A percentile compares a stretch with the other conserved stretches of the same genome.
These are phyloP conservation scores for Penicillium steckii DNA, from an alignment of 495 filamentous ascomycete species.

Conservation along the genomic window DNA sequence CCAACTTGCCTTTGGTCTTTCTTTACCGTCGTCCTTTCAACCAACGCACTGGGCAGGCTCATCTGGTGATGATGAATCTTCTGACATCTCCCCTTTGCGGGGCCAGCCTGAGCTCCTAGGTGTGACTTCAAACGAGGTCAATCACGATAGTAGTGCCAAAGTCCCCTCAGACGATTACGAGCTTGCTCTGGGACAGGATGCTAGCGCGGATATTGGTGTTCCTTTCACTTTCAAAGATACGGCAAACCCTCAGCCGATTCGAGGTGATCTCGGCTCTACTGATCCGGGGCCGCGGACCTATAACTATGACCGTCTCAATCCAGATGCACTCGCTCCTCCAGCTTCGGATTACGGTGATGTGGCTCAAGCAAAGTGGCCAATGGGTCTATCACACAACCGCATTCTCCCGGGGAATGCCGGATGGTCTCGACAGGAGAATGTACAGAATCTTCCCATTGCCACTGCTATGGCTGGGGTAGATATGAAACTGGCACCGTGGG, in stretches of 20 bases:
- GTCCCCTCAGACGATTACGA: background rate
- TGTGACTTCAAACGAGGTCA: background rate
- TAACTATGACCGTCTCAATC: slow-evolving; percentile 6
- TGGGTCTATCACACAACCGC: slow-evolving; percentile 6
- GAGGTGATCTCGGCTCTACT: slow-evolving; percentile 7
- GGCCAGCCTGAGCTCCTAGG: background rate
- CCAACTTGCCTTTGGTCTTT: background rate
- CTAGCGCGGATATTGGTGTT: slow-evolving; percentile 2
- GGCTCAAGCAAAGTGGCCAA: slow-evolving; percentile 5
- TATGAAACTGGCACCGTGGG: slow-evolving; percentile 7
- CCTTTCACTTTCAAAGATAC: slow-evolving; percentile 5
- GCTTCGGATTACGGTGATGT: slow-evolving; percentile 2
- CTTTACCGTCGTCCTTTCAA: background rate
- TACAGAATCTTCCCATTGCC: background rate
- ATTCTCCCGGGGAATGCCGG: slow-evolving; percentile 6
- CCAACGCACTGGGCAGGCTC: background rate
- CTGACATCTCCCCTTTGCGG: background rate
- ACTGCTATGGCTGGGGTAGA: slow-evolving; percentile 5
- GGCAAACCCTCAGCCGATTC: slow-evolving; percentile 1
- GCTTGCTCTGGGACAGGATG: slow-evolving; percentile 1
- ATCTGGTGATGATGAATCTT: slow-evolving; percentile 1
- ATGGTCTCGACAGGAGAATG: slow-evolving; percentile 7
- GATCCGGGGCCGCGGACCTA: slow-evolving; percentile 5
- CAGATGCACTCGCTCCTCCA: slow-evolving; percentile 4
- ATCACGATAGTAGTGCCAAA: background rate